phyloP scores from a whole-genome alignment of 495 filamentous ascomycete species.

The Massariosphaeria phaeospora region DNA sequence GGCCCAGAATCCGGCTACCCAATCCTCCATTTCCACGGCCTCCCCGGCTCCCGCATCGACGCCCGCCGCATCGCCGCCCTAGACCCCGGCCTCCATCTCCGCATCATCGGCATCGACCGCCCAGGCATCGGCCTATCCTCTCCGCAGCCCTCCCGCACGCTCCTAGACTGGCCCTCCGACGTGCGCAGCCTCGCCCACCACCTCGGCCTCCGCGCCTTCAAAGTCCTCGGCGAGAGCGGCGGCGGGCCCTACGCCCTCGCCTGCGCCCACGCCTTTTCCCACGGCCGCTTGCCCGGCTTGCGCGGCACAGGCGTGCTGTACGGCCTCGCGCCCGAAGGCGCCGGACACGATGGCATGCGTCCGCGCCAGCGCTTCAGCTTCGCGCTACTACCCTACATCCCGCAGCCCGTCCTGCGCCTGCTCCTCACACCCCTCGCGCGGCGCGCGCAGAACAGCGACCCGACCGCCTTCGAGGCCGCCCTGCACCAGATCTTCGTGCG shows the following conservation, averaged over 20 bases:
- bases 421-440: no score
- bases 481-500: no score
- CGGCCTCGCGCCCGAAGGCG: no score
- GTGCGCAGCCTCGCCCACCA: conserved; percentile 40
- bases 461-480: no score
- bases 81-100: conserved; percentile 35
- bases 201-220: conserved; percentile 40
- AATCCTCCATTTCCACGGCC: conserved; percentile 47
- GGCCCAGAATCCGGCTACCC: conserved; percentile 37
- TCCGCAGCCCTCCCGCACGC: conserved; percentile 37
- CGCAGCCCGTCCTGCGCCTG: no score
- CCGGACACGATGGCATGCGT: no score
- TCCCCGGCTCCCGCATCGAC: conserved; percentile 45
- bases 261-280: conserved; percentile 42
- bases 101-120: conserved; percentile 43
- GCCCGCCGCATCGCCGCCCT: conserved; percentile 33
- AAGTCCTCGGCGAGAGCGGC: conserved; percentile 45
- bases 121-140: conserved; percentile 47
- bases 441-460: no score
- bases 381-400: no score
- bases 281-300: no score
- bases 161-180: conserved; percentile 45
- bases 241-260: conserved; percentile 49
- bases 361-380: no score
- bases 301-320: no score